Base-by-base conservation (phyloP, 805 yeast species). In the Metschnikowia noctiluminum region DNA sequence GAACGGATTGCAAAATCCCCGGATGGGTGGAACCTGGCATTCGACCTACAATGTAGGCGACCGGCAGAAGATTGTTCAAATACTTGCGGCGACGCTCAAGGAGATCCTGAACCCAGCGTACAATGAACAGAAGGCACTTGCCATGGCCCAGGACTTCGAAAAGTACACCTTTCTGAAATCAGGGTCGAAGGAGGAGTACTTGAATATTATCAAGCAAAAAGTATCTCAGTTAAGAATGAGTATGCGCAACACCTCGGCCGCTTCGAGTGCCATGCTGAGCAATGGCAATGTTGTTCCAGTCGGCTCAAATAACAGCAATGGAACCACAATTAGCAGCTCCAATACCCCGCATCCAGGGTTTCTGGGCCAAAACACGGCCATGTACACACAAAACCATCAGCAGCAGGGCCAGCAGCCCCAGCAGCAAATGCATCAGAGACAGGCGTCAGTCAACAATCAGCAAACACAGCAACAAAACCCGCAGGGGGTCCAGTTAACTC, bases 91-190 rank as follows among this genome's bases (percentile, higher is more conserved):
- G 37, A 64, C 74, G 3, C 61, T 73, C 43, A 65, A 65, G 50
- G 76, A 71, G 26, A 62, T 72, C 45, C 75, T 65, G 50, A 63
- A 56, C 28, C 51, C 63, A 35, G 62, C 56, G 46, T 69, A 61
- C 46, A 70, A 69, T 49, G 64, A 65, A 16, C 68, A 65, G 42
- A 66, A 68, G 44, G 74, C 73, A 15, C 61, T 65, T 14, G 53
- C 60, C 43, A 77, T 82, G 56, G 89, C 90, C 4, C 85, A 81
- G 57, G 88, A 85, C 59, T 85, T 83, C 56, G 94, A 86, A 61
- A 79, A 81, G 50, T 80, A 75, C 56, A 78, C 89, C 26, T 85
- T 76, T 61, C 73, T 76, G 48, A 81, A 81, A 48, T 74, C 88
- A 11, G 73, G 74, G 9, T 70, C 79, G 16, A 80, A 81, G 55